Evolutionary conservation across 2,329 filamentous ascomycete species (phyloP).

Genomic region (Zymoseptoria brevis): DNA sequence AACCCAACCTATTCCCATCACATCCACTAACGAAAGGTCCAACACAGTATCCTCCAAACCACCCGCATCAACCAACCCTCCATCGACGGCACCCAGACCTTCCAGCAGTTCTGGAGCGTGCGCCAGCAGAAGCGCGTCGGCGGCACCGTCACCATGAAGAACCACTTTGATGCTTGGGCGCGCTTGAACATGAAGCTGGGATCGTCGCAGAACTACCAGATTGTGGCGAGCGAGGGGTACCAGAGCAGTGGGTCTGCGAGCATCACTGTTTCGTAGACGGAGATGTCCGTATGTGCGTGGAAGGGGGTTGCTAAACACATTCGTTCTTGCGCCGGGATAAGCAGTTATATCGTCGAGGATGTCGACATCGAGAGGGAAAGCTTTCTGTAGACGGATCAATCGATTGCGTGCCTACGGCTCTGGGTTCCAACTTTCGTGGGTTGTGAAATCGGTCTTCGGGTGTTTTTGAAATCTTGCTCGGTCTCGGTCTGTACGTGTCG

Average conservation of each 20-base stretch:
- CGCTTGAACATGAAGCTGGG: slow-evolving; percentile 20
- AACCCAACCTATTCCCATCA: not conserved
- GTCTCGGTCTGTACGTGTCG: too few relatives aligned
- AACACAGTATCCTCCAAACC: slow-evolving; percentile 36
- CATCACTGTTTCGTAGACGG: slow-evolving; percentile 28
- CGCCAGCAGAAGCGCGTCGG: slow-evolving; percentile 28
- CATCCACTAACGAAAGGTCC: not conserved
- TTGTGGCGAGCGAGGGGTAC: slow-evolving; percentile 38
- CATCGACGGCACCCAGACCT: slow-evolving; percentile 35
- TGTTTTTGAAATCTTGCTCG: too few relatives aligned
- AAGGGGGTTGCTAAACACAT: too few relatives aligned
- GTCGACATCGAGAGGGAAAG: too few relatives aligned
- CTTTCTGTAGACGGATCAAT: too few relatives aligned
- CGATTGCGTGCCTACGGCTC: too few relatives aligned
- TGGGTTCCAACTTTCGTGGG: too few relatives aligned
- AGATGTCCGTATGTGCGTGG: not conserved
- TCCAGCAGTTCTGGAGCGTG: slow-evolving; percentile 38
- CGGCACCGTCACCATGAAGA: slow-evolving; percentile 22
- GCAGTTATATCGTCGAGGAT: too few relatives aligned
- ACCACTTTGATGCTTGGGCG: slow-evolving; percentile 24
- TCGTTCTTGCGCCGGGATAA: too few relatives aligned
- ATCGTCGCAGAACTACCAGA: slow-evolving; percentile 33
- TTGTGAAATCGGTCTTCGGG: too few relatives aligned
- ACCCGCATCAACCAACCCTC: slow-evolving; percentile 36
- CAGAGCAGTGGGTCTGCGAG: slow-evolving; percentile 32